Conservation (phyloP, 148 eudicot genomes). For the Agrostemma githago region DNA sequence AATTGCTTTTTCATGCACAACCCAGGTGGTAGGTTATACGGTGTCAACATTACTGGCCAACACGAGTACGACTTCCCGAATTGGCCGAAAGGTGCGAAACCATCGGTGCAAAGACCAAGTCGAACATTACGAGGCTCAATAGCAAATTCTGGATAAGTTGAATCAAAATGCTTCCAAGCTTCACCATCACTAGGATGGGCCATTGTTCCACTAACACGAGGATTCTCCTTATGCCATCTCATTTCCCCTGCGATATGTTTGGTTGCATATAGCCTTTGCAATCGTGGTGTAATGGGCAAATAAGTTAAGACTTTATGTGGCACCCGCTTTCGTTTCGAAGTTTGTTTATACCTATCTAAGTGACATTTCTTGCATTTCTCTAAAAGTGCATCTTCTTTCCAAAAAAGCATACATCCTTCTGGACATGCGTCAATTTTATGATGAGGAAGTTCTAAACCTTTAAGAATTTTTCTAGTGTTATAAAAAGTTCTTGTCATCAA, state of each 20-base stretch:
- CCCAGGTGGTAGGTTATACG: too few relatives aligned
- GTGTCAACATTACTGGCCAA: too few relatives aligned
- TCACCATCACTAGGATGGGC: not conserved
- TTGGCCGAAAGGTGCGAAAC: not conserved
- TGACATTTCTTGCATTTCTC: not conserved
- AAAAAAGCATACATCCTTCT: not conserved
- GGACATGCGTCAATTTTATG: not conserved
- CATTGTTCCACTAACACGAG: not conserved
- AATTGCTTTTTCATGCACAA: too few relatives aligned
- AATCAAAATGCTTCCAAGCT: slow-evolving; percentile 5
- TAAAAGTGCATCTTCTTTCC: not conserved
- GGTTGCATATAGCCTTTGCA: slow-evolving; percentile 1
- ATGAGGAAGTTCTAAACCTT: not conserved
- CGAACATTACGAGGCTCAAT: not conserved
- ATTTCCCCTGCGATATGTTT: not conserved
- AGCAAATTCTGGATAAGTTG: not conserved
- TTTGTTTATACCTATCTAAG: not conserved
- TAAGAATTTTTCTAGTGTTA: not conserved
- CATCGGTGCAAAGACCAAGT: not conserved
- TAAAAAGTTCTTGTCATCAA: not conserved
- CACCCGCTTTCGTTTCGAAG: not conserved
- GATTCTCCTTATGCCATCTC: not conserved
- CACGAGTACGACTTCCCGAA: not conserved
- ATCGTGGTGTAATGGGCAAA: not conserved
- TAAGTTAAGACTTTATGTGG: not conserved